Evolutionary conservation across 139 green algal species (phyloP).

Genomic region (Limnomonas spitsbergensis): DNA sequence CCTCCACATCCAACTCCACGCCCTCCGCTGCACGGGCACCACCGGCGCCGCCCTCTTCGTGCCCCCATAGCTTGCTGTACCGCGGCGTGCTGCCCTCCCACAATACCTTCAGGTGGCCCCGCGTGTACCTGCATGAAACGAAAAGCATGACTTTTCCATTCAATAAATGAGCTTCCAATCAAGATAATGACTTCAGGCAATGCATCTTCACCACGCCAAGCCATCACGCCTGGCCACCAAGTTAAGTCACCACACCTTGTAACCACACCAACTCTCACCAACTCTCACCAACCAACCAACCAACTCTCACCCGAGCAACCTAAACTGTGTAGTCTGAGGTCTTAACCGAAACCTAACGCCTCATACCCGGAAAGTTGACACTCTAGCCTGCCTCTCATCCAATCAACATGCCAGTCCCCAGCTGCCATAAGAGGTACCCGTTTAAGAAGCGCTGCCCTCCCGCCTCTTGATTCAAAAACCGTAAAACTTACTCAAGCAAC

Average conservation of each 20-base stretch:
- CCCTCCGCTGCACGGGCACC: too few relatives aligned
- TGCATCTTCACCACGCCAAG: neutral
- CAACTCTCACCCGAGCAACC: too few relatives aligned
- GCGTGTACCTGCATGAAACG: neutral
- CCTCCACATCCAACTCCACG: too few relatives aligned
- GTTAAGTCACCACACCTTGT: neutral
- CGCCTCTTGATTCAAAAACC: neutral
- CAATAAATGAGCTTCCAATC: neutral
- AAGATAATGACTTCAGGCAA: neutral
- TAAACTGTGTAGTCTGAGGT: too few relatives aligned
- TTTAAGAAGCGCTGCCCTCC: too few relatives aligned
- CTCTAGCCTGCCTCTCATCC: too few relatives aligned
- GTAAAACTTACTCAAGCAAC: constrained; percentile 23
- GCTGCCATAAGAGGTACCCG: too few relatives aligned
- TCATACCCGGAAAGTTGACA: too few relatives aligned
- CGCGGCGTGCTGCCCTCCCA: constrained; percentile 65
- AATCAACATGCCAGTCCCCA: too few relatives aligned
- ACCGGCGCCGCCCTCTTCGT: too few relatives aligned
- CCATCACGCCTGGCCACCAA: neutral
- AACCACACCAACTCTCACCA: neutral
- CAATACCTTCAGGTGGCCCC: neutral
- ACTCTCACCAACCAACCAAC: neutral
- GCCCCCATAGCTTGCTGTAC: neutral
- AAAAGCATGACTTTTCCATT: neutral
- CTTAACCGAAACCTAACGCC: too few relatives aligned